A percentile compares a stretch with the other conserved stretches of the same genome.
Evolutionary conservation across 177 flowering plant species (phyloP).

Genomic region (Vitis hybrid): DNA sequence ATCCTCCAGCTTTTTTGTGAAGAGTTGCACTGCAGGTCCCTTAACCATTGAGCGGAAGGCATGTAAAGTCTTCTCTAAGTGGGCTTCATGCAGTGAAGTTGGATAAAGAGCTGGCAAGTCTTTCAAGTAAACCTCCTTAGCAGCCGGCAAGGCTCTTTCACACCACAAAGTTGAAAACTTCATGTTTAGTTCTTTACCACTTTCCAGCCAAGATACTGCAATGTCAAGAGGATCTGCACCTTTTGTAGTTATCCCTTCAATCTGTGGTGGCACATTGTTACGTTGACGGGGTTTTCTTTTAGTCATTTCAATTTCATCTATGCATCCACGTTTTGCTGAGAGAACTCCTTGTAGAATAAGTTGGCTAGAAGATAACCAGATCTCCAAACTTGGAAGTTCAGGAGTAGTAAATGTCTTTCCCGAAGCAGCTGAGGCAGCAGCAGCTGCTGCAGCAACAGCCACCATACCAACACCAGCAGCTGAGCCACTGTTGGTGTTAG

Average conservation of each 20-base stretch:
- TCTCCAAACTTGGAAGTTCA: slow-evolving; percentile 73
- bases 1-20: slow-evolving; percentile 60
- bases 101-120: slow-evolving; percentile 84
- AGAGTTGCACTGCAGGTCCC: slow-evolving; percentile 74
- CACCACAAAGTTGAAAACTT: slow-evolving; percentile 87
- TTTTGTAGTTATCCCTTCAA: slow-evolving; percentile 32
- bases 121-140: slow-evolving; percentile 70
- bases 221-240: slow-evolving; percentile 45
- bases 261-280: slow-evolving; percentile 24
- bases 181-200: slow-evolving; percentile 59
- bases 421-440: slow-evolving; percentile 83
- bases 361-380: slow-evolving; percentile 71
- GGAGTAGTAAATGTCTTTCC: slow-evolving; percentile 58
- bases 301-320: slow-evolving; percentile 39
- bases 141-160: slow-evolving; percentile 72
- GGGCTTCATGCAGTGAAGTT: slow-evolving; percentile 65
- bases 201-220: slow-evolving; percentile 64
- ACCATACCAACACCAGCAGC: slow-evolving; percentile 90
- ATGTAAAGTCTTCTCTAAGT: slow-evolving; percentile 63
- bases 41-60: slow-evolving; percentile 77
- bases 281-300: slow-evolving; percentile 41
- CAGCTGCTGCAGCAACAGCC: slow-evolving; percentile 92
- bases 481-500: slow-evolving; percentile 57
- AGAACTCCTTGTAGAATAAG: slow-evolving; percentile 56
- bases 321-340: slow-evolving; percentile 37